Percentiles rank a stretch among this genome's conserved stretches.
phyloP scores from a whole-genome alignment of 179 eudicot species.

The Nepenthes alata region DNA sequence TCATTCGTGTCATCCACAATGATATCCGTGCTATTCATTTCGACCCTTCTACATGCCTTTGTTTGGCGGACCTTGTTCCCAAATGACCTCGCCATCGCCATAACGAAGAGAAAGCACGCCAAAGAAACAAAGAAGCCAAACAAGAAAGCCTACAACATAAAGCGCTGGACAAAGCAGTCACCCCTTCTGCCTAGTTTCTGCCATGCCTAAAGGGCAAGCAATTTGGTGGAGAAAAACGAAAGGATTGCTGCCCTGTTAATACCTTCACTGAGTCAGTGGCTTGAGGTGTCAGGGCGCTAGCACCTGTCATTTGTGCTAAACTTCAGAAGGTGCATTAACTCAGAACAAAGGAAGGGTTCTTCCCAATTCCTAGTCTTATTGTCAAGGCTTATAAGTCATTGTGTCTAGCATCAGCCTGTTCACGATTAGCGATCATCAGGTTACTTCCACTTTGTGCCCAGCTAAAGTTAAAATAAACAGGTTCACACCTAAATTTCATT shows the following conservation, averaged over 20 bases:
- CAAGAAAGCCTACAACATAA: constrained; percentile 40
- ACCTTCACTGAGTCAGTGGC: neutral
- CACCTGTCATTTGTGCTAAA: too few relatives aligned
- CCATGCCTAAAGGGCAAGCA: constrained; percentile 38
- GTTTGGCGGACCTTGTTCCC: constrained; percentile 80
- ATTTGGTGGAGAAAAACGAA: constrained; percentile 12
- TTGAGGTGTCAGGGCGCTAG: too few relatives aligned
- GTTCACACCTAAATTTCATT: too few relatives aligned
- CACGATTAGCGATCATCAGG: too few relatives aligned
- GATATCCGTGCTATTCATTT: constrained; percentile 52
- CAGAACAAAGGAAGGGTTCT: too few relatives aligned
- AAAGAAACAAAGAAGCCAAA: constrained; percentile 39
- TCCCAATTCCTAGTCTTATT: too few relatives aligned
- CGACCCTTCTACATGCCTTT: constrained; percentile 78
- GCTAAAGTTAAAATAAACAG: too few relatives aligned
- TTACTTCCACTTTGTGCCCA: too few relatives aligned
- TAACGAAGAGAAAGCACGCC: constrained; percentile 45
- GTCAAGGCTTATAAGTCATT: too few relatives aligned
- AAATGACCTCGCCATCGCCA: constrained; percentile 89
- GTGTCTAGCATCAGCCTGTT: too few relatives aligned
- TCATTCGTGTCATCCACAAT: constrained; percentile 79
- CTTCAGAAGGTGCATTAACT: too few relatives aligned
- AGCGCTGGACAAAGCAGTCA: constrained; percentile 70
- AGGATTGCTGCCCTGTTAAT: neutral
- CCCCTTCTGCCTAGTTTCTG: constrained; percentile 55